These are phyloP conservation scores for Clavispora asparagi DNA, from an alignment of 805 yeast species.

Conservation along the genomic window DNA sequence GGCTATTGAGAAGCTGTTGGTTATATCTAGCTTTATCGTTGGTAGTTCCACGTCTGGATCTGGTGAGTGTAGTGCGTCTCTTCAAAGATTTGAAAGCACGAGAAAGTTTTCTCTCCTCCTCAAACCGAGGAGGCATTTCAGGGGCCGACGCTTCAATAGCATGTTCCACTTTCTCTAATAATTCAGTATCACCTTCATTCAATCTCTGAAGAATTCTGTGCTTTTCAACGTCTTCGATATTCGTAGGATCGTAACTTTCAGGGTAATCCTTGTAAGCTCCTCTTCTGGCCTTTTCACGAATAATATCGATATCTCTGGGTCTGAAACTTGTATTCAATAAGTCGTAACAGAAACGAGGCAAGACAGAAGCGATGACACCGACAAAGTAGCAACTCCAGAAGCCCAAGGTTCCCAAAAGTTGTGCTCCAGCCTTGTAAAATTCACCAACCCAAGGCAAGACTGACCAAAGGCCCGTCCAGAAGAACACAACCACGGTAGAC, in stretches of 20 bases:
- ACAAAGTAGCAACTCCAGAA: constrained; percentile 65
- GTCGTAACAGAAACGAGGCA: constrained; percentile 58
- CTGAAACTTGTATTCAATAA: constrained; percentile 44
- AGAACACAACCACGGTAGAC: constrained; percentile 53
- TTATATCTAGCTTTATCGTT: constrained; percentile 17
- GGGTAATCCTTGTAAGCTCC: constrained; percentile 52
- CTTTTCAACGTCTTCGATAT: constrained; percentile 37
- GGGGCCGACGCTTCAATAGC: constrained; percentile 15
- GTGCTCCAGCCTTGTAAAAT: constrained; percentile 60
- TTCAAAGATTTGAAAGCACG: constrained; percentile 31
- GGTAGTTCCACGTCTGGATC: constrained; percentile 18
- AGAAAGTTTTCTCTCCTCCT: constrained; percentile 11
- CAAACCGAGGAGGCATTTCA: neutral
- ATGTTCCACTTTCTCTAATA: constrained; percentile 29
- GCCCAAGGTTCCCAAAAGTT: constrained; percentile 53
- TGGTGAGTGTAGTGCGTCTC: constrained; percentile 22
- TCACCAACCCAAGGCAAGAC: constrained; percentile 46
- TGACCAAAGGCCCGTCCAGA: constrained; percentile 83
- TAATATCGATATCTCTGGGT: constrained; percentile 67
- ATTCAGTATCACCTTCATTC: constrained; percentile 29
- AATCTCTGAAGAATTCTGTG: constrained; percentile 29
- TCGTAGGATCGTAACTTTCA: constrained; percentile 49
- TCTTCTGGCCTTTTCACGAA: constrained; percentile 53
- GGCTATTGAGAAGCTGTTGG: constrained; percentile 24
- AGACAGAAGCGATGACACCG: constrained; percentile 47